Conservation (phyloP, 208 protist species). For the Histomonas meleagridis region DNA sequence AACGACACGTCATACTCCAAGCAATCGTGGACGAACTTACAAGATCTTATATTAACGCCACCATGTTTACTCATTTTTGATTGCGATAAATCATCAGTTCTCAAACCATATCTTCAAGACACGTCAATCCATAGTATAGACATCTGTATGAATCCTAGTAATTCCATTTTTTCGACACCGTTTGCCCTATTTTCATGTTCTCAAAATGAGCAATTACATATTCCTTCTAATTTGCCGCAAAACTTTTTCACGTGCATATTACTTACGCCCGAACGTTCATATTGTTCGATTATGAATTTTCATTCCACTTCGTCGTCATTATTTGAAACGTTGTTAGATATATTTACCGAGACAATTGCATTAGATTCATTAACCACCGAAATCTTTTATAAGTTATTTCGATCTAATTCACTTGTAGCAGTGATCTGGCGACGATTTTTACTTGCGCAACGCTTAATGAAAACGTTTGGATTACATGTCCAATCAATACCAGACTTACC, state of each 20-base stretch:
- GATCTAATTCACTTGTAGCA: neutral
- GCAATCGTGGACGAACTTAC: neutral
- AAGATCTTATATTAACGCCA: neutral
- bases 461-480: neutral
- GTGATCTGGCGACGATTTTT: neutral
- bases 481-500: neutral
- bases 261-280: neutral
- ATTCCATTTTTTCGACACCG: neutral
- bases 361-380: neutral
- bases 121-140: neutral
- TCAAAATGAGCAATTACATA: neutral
- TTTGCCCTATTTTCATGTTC: neutral
- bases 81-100: neutral
- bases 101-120: neutral
- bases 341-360: constrained; percentile 12
- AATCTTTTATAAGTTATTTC: neutral
- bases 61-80: neutral
- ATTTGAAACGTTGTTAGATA: neutral
- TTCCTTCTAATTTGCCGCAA: neutral
- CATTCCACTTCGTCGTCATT: neutral
- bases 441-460: neutral
- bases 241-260: neutral
- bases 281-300: neutral
- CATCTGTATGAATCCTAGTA: neutral
- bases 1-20: neutral